Conservation (phyloP, 495 filamentous ascomycete species). For the Lasiosphaeris hirsuta region DNA sequence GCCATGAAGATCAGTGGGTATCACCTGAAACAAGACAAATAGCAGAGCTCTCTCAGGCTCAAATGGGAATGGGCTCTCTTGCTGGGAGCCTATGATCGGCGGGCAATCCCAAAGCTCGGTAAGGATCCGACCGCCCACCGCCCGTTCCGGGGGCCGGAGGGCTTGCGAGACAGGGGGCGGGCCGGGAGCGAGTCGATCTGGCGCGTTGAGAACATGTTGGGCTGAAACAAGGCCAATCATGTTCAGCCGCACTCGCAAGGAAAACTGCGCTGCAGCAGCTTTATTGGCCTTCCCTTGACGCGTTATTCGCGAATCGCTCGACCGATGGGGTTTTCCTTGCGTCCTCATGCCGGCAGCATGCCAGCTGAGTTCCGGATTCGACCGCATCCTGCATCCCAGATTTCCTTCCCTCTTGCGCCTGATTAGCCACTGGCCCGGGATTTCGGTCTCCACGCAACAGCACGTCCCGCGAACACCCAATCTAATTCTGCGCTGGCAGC, state of each 20-base stretch:
- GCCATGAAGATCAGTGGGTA: too few relatives aligned
- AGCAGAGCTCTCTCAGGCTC: too few relatives aligned
- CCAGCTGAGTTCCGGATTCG: conserved; percentile 10
- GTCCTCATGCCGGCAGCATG: neutral
- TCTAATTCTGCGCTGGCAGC: too few relatives aligned
- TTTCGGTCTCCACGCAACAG: too few relatives aligned
- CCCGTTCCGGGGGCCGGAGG: neutral
- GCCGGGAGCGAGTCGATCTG: conserved; percentile 6
- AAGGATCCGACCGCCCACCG: neutral
- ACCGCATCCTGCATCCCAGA: neutral
- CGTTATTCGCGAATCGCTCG: neutral
- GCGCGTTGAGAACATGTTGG: neutral
- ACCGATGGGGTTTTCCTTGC: neutral
- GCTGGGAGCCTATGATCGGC: neutral
- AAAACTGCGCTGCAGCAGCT: neutral
- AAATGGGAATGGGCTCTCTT: neutral
- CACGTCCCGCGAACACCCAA: too few relatives aligned
- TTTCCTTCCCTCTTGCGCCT: too few relatives aligned
- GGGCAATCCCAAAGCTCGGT: too few relatives aligned
- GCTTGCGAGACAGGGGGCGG: neutral
- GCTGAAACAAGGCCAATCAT: conserved; percentile 13
- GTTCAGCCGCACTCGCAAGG: conserved; percentile 5
- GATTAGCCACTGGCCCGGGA: too few relatives aligned
- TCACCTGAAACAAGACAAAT: too few relatives aligned
- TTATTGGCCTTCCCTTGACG: neutral